Base-by-base conservation (phyloP, 495 filamentous ascomycete species). In the Usnea hakonensis region DNA sequence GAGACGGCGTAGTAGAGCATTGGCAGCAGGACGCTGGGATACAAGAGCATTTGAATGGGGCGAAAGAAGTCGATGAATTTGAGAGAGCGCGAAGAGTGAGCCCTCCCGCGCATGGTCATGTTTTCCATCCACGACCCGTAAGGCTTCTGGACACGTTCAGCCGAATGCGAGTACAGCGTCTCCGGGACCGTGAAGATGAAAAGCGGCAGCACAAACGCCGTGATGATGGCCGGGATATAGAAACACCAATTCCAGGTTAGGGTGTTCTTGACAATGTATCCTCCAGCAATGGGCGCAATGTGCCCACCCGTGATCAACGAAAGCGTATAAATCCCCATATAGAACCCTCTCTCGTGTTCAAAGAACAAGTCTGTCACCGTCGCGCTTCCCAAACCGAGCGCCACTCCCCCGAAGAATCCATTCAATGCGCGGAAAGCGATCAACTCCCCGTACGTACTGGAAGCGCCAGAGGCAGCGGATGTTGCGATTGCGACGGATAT, bases 321-420 rank as follows among this genome's bases (percentile, higher is more conserved):
- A 23, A 72, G 57, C 19, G 69, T 66, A 44, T 71, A 72, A 10
- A 72, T 65, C 11, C 70, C 70, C 55, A 71, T 67, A 23, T 60
- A 67, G 28, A 65, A 61, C 21, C 76, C 76, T 16, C 75, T 65
- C 63, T 79, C 72, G 53, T 78, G 75, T 30, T 75, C 64, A 50
- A 76, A 78, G 61, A 73, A 79, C 48, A 79, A 54, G 55, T 79
- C 76, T 48, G 72, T 71, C 35, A 76, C 74, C 14, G 72, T 73
- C 37, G 73, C 74, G 23, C 70, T 72, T 2, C 75, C 76, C 16
- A 75, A 55, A 7, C 70, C 75, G 55, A 73, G 68, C 6, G 71
- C 73, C 16, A 59, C 50, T 30, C 74, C 73, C 7, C 68, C 69
- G 0, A 69, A 72, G 54, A 77, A 76, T 32, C 73, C 74, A n/a